Evolutionary conservation across 768 basidiomycete genomes (phyloP), one percentile per base, ranked within the genome.

Genomic region (Steccherinum ochraceum): DNA sequence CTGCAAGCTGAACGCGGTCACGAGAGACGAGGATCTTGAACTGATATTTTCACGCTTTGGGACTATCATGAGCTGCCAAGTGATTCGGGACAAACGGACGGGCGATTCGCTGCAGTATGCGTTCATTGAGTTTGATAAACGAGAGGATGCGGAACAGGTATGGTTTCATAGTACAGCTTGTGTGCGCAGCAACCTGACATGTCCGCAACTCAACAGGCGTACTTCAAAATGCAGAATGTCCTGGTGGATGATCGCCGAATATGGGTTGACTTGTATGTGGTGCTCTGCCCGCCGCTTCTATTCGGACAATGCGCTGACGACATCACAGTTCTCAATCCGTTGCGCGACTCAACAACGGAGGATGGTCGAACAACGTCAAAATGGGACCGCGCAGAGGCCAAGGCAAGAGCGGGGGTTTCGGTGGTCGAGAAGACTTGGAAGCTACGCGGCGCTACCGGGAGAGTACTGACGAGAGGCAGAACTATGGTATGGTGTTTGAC

Each of bases 151-250:
- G 5, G 95, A 99, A 67, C 87, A 93, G 82, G 92, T 90, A 56
- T 52, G 78, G n/a, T n/a, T n/a, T n/a, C n/a, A n/a, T n/a, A n/a
- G n/a, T n/a, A n/a, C n/a, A 60, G 18, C 3, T 19, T 10, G 25
- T 10, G 19, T n/a, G 40, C 25, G 5, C 23, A 1, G 39, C 27
- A 39, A 13, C 20, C 24, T 27, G 30, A 3, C 19, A 43, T 40
- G 25, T 45, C 13, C n/a, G 26, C 16, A n/a, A n/a, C 18, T 7
- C 47, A 16, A 21, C 56, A 93, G 88, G 96, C 92, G 7, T 99
- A 98, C 67, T 94, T 98, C 72, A 99, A 98, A 68, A 99, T 99
- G 96, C 96, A 98, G 65, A 98, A 98, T 60, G 96, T 98, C 0
- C 73, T 99, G 11, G 89, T 99, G 12, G 96, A 99, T 63, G 96